Conservation (phyloP, 1,284 basidiomycete genomes). For the Naganishia cerealis region DNA sequence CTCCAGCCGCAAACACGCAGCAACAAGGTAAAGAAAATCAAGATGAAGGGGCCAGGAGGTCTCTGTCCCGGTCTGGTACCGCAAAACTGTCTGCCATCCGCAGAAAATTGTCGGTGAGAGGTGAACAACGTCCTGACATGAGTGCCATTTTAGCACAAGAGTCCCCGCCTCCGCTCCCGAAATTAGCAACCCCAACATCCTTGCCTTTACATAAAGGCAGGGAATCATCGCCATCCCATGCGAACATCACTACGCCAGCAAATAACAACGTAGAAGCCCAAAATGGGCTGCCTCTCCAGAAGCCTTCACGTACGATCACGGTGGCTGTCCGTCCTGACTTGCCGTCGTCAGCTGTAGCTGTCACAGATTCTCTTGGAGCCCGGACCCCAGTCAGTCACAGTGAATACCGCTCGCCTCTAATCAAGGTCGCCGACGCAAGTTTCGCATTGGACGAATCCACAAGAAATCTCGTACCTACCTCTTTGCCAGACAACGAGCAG, state of each 20-base stretch:
- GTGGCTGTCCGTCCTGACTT: neutral
- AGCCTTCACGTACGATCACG: neutral
- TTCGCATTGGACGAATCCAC: neutral
- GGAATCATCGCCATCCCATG: neutral
- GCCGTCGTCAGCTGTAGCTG: neutral
- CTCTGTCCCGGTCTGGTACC: constrained; percentile 12
- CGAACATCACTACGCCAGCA: neutral
- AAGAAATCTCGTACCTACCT: neutral
- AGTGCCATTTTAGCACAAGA: neutral
- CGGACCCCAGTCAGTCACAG: neutral
- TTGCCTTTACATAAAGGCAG: neutral
- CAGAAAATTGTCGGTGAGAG: constrained; percentile 13
- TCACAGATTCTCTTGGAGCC: neutral
- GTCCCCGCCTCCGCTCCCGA: constrained; percentile 2
- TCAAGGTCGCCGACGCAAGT: neutral
- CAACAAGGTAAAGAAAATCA: neutral
- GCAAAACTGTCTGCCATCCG: constrained; percentile 20
- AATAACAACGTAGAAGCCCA: neutral
- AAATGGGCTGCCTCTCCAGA: neutral
- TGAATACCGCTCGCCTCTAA: neutral
- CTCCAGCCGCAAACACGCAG: neutral
- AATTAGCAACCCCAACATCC: neutral
- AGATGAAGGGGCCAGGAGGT: neutral
- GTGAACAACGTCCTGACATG: constrained; percentile 15
- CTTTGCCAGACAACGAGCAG: neutral